Evolutionary conservation across 1,284 basidiomycete species (phyloP).

Genomic region (Neonothopanus nambi): DNA sequence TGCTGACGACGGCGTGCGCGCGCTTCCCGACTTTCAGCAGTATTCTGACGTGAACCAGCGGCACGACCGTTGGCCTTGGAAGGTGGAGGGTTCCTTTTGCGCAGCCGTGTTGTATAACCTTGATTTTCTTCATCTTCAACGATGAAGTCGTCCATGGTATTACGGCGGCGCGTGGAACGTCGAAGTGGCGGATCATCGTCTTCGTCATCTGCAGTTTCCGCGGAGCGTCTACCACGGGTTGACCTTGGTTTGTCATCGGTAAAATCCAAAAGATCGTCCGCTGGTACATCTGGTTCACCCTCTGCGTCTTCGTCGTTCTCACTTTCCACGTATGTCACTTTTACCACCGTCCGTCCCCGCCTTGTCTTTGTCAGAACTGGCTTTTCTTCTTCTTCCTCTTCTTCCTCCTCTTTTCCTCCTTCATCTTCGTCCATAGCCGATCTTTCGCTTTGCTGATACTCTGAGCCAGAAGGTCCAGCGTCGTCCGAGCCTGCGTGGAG

Average conservation of each 20-base stretch:
- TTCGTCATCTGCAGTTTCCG: constrained; percentile 38
- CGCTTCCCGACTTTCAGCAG: constrained; percentile 21
- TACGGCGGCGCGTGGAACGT: constrained; percentile 24
- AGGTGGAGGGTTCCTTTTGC: background rate
- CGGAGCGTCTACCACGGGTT: constrained; percentile 14
- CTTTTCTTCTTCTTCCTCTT: constrained; percentile 27
- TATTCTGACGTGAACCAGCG: constrained; percentile 5
- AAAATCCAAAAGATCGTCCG: constrained; percentile 31
- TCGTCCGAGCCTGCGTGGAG: constrained; percentile 1
- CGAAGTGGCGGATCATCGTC: constrained; percentile 31
- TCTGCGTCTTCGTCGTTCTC: constrained; percentile 32
- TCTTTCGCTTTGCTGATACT: constrained; percentile 59
- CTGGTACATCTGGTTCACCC: constrained; percentile 17
- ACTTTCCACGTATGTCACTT: constrained; percentile 53
- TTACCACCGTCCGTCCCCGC: constrained; percentile 48
- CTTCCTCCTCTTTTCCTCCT: constrained; percentile 29
- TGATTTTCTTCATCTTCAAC: constrained; percentile 11
- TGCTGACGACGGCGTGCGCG: constrained; percentile 31
- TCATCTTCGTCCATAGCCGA: constrained; percentile 27
- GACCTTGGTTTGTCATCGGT: constrained; percentile 11
- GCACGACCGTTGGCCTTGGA: background rate
- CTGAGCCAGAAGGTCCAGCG: constrained; percentile 58
- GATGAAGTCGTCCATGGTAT: constrained; percentile 12
- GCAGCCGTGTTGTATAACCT: background rate
- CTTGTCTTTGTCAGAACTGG: constrained; percentile 33